Evolutionary conservation across 768 basidiomycete genomes (phyloP), one percentile per base, ranked within the genome.

Genomic region (Amanita pallidorosea): DNA sequence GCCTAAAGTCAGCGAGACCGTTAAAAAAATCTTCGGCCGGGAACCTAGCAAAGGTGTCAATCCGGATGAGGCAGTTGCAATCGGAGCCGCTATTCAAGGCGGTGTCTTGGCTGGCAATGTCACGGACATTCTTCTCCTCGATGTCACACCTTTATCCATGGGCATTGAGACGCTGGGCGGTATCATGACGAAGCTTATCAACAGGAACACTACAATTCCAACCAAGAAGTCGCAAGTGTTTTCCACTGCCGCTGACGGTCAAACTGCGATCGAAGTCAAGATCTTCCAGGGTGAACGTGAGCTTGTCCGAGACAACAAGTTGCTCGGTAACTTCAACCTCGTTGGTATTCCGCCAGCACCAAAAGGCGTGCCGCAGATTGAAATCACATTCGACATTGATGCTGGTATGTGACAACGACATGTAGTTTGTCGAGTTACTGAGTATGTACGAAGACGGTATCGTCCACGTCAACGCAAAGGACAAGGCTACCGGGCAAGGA

Each of bases 271-370:
- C 57, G 94, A 98, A 67, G 95, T 99, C 68, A 98, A 98, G 82
- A 93, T 99, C 59, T 99, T 81, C 78, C 96, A 99, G 72, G 96
- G 96, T 62, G 96, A 99, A 75, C 94, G 96, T 73, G 96, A 97
- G 65, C 82, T 98, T 58, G 94, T 97, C 52, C 78, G 88, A 50
- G 96, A 98, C 74, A 98, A 98, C 83, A 99, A 98, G 71, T 71
- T 97, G 6, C 85, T 99, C 52, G 96, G 96, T 55, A 95, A 97
- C 76, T 99, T 99, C 85, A 96, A 97, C 72, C 88, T 99, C 54
- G 91, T 94, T 54, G 96, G 95, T 47, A 93, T 99, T 52, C 95
- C 96, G 45, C 88, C 87, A 40, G 83, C 84, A 34, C 83, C 83
- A 57, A 85, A 85, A 68, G 83, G 83, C 64, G 80, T 88, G 53